Conservation (phyloP, 352 stramenopile genomes). For the Phytophthora hybrid region DNA sequence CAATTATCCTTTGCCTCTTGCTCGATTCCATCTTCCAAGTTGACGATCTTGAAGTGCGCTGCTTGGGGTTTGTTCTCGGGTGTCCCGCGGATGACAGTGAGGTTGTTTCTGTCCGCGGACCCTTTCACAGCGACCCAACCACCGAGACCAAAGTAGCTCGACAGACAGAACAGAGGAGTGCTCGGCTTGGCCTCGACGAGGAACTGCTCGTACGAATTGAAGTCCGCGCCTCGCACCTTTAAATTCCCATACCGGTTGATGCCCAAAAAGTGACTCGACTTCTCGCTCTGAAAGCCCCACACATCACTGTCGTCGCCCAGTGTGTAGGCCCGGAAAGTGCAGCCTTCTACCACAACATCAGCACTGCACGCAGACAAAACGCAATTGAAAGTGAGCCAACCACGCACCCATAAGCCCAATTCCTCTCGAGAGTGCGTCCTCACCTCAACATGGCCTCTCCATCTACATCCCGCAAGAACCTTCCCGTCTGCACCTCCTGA, state of each 20-base stretch:
- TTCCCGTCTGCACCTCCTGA: slow-evolving; percentile 58
- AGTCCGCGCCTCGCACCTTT: slow-evolving; percentile 63
- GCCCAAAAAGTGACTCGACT: slow-evolving; percentile 69
- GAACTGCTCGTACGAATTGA: slow-evolving; percentile 86
- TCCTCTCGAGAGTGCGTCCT: neutral
- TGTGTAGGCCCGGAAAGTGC: slow-evolving; percentile 79
- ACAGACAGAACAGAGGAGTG: slow-evolving; percentile 70
- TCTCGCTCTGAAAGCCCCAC: slow-evolving; percentile 84
- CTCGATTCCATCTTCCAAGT: slow-evolving; percentile 50
- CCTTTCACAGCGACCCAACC: slow-evolving; percentile 60
- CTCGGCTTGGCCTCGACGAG: slow-evolving; percentile 59
- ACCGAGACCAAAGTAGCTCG: slow-evolving; percentile 78
- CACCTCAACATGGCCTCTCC: slow-evolving; percentile 72
- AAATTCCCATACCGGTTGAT: slow-evolving; percentile 77
- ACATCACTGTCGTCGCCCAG: slow-evolving; percentile 78
- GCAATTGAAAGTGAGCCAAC: neutral
- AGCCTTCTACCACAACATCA: slow-evolving; percentile 69
- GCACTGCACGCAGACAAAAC: slow-evolving; percentile 41
- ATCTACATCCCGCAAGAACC: slow-evolving; percentile 67
- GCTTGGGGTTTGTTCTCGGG: slow-evolving; percentile 70
- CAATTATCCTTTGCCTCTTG: slow-evolving; percentile 5
- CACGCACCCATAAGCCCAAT: neutral
- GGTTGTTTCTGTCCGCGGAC: slow-evolving; percentile 19
- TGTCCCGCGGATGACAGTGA: slow-evolving; percentile 68
- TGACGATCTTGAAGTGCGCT: slow-evolving; percentile 66